These are phyloP conservation scores for Sarocladiaceae sp. DNA, from an alignment of 2,329 filamentous ascomycete genomes.

Conservation along the genomic window DNA sequence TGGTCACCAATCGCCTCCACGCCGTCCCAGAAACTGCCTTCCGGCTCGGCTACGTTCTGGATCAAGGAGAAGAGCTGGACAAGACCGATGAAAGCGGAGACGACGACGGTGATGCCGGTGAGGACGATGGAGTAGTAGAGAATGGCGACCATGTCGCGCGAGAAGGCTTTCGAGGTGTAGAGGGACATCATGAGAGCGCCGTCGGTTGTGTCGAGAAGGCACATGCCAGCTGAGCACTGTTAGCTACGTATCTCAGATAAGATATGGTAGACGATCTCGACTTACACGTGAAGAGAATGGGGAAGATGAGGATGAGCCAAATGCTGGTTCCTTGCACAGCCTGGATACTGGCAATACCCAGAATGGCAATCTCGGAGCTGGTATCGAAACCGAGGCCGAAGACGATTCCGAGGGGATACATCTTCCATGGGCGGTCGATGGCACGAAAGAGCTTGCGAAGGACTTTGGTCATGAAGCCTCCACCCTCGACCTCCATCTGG, in stretches of 20 bases:
- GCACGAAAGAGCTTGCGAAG: conserved; percentile 73
- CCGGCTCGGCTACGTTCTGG: conserved; percentile 65
- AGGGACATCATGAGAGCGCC: conserved; percentile 92
- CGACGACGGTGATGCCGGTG: conserved; percentile 74
- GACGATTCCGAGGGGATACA: conserved; percentile 84
- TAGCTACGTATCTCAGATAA: background rate
- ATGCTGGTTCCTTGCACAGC: conserved; percentile 80
- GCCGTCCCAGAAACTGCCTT: conserved; percentile 84
- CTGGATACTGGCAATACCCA: conserved; percentile 86
- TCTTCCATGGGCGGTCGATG: conserved; percentile 79
- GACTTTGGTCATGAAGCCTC: conserved; percentile 65
- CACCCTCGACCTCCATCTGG: conserved; percentile 66
- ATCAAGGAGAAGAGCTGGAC: conserved; percentile 78
- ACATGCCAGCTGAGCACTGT: conserved; percentile 69
- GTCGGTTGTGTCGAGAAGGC: conserved; percentile 84
- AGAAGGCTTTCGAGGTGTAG: conserved; percentile 75
- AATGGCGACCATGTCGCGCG: conserved; percentile 78
- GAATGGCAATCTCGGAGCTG: conserved; percentile 83
- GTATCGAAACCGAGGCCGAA: conserved; percentile 95
- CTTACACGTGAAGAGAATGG: conserved; percentile 76
- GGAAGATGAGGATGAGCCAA: conserved; percentile 92
- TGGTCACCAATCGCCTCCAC: conserved; percentile 69
- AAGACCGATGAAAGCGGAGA: conserved; percentile 78
- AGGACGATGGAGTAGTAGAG: conserved; percentile 90
- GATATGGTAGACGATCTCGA: background rate